A percentile compares a stretch with the other conserved stretches of the same genome.
phyloP scores from a whole-genome alignment of 2,329 filamentous ascomycete species.

The Aspergillus sojae region DNA sequence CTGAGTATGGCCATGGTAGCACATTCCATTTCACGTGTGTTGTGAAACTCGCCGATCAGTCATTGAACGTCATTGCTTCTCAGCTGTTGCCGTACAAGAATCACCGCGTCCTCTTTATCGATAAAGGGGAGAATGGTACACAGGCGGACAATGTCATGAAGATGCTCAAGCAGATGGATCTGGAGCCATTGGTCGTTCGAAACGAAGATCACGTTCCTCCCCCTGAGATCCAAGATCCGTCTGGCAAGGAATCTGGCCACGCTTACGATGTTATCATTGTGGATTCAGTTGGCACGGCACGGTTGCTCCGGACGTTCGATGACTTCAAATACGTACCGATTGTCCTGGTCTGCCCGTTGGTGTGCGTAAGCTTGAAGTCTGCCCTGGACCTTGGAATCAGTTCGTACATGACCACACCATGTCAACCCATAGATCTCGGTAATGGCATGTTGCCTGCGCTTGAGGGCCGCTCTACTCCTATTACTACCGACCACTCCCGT shows the following conservation, averaged over 20 bases:
- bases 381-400: constrained; percentile 93
- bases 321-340: constrained; percentile 98
- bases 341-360: constrained; percentile 83
- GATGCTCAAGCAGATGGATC: constrained; percentile 77
- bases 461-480: constrained; percentile 88
- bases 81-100: constrained; percentile 88
- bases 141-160: constrained; percentile 70
- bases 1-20: constrained; percentile 86
- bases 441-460: constrained; percentile 96
- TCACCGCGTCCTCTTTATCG: constrained; percentile 91
- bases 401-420: constrained; percentile 99
- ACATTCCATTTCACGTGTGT: constrained; percentile 96
- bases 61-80: constrained; percentile 71
- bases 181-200: constrained; percentile 82
- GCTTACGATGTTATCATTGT: constrained; percentile 95
- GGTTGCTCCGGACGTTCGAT: constrained; percentile 79
- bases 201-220: constrained; percentile 69
- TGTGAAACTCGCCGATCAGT: constrained; percentile 79
- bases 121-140: constrained; percentile 76
- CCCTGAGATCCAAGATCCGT: constrained; percentile 54
- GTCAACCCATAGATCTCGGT: constrained; percentile 87
- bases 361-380: constrained; percentile 90
- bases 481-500: constrained; percentile 88
- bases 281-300: constrained; percentile 89
- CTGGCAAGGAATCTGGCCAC: constrained; percentile 52